Conservation (phyloP, 2,329 filamentous ascomycete genomes). For the Fusarium burgessii region DNA sequence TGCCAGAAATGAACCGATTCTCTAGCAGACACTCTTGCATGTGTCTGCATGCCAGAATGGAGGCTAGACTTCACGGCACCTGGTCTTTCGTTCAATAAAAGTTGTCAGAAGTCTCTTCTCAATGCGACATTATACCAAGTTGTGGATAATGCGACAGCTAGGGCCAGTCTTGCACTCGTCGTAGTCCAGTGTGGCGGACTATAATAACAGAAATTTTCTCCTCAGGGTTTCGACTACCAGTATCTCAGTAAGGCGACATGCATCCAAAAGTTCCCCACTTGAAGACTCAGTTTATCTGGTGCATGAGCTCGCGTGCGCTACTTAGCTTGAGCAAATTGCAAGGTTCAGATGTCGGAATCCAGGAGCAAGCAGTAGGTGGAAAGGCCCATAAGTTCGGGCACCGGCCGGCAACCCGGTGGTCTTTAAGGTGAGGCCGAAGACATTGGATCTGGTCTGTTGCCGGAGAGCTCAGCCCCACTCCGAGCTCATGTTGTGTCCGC, state of each 20-base stretch:
- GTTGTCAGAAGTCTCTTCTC: background rate
- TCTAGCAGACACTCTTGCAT: no score
- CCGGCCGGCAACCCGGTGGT: conserved; percentile 15
- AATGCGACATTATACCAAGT: conserved; percentile 2
- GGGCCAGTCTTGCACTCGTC: background rate
- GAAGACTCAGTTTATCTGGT: conserved; percentile 10
- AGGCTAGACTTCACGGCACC: conserved; percentile 4
- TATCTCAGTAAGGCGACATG: conserved; percentile 1
- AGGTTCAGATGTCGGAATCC: conserved; percentile 1
- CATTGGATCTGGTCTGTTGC: conserved; percentile 38
- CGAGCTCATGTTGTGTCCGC: conserved; percentile 15
- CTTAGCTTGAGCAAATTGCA: conserved; percentile 4
- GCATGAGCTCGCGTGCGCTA: conserved; percentile 21
- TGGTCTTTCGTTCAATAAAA: background rate
- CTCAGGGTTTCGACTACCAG: background rate
- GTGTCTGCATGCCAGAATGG: background rate
- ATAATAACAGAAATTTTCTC: conserved; percentile 12
- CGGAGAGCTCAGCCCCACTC: conserved; percentile 31
- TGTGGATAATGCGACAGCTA: background rate
- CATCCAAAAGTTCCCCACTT: conserved; percentile 30
- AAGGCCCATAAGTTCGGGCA: conserved; percentile 20
- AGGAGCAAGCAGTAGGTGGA: background rate
- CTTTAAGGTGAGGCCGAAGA: conserved; percentile 13
- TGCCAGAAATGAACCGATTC: background rate
- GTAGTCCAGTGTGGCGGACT: conserved; percentile 7